These are phyloP conservation scores for Arthrobotrys sinensis DNA, from an alignment of 2,329 filamentous ascomycete genomes.

Conservation along the genomic window DNA sequence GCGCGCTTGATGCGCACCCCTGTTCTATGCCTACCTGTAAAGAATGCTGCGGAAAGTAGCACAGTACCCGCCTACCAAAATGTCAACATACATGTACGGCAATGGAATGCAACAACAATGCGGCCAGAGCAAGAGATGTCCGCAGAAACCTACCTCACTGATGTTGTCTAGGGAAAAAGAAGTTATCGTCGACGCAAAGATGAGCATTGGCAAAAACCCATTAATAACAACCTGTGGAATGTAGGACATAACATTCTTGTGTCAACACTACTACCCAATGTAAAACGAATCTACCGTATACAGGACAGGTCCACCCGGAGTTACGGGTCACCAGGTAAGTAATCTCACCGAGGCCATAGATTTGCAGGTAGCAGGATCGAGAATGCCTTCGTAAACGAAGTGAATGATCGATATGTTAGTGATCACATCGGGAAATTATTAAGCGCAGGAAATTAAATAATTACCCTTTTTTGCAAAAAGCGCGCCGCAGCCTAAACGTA, in stretches of 20 bases:
- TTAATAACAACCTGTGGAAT: constrained; percentile 61
- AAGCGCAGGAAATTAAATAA: constrained; percentile 35
- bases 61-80: constrained; percentile 55
- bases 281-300: constrained; percentile 12
- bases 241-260: constrained; percentile 48
- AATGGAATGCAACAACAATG: constrained; percentile 56
- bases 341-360: constrained; percentile 64
- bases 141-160: constrained; percentile 48
- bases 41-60: constrained; percentile 60
- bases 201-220: constrained; percentile 59
- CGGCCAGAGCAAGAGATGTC: constrained; percentile 25
- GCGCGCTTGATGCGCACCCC: constrained; percentile 50
- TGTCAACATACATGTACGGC: constrained; percentile 31
- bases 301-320: constrained; percentile 9
- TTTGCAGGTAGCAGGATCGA: constrained; percentile 63
- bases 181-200: constrained; percentile 59
- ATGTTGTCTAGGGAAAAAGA: constrained; percentile 60
- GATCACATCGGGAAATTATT: constrained; percentile 35
- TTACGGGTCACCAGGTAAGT: constrained; percentile 52
- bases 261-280: constrained; percentile 30
- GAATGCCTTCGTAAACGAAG: constrained; percentile 61
- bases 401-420: constrained; percentile 46
- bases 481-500: constrained; percentile 61
- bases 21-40: constrained; percentile 49
- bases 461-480: constrained; percentile 64